Percentiles rank a stretch among this genome's conserved stretches.
These are phyloP conservation scores for Hyaloscypha bicolor DNA, from an alignment of 495 filamentous ascomycete genomes.

Conservation along the genomic window DNA sequence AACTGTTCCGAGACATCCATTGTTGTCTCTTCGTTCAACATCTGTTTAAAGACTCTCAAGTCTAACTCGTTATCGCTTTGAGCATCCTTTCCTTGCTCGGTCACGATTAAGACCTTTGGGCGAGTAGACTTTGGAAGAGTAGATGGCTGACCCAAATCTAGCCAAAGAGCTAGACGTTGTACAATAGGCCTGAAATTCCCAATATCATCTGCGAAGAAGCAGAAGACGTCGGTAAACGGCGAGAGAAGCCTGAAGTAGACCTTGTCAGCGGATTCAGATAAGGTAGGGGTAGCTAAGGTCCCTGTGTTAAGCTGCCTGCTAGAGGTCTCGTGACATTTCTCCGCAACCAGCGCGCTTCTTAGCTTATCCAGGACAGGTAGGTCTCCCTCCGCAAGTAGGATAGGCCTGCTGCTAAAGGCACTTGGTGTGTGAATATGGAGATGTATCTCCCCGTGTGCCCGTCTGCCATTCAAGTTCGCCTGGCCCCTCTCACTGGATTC, in stretches of 20 bases:
- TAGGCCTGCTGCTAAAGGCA: conserved; percentile 23
- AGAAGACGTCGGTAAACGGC: conserved; percentile 37
- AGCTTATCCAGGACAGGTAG: conserved; percentile 15
- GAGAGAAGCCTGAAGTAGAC: conserved; percentile 35
- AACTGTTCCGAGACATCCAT: conserved; percentile 28
- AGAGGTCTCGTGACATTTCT: conserved; percentile 24
- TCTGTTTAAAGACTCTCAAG: conserved; percentile 16
- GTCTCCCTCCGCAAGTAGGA: conserved; percentile 35
- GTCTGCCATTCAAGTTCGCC: conserved; percentile 22
- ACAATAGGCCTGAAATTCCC: conserved; percentile 28
- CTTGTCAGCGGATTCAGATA: conserved; percentile 25
- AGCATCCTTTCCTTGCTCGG: conserved; percentile 6
- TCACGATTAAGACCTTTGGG: conserved; percentile 31
- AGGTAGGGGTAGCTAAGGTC: conserved; percentile 4
- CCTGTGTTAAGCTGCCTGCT: conserved; percentile 21
- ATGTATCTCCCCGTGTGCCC: conserved; percentile 25
- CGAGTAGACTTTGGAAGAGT: conserved; percentile 19
- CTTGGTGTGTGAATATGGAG: conserved; percentile 30
- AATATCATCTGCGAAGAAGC: conserved; percentile 39
- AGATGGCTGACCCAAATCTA: conserved; percentile 26
- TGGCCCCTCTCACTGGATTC: conserved; percentile 9
- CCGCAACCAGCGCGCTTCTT: conserved; percentile 3
- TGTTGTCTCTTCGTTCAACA: conserved; percentile 22
- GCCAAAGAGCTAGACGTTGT: conserved; percentile 27
- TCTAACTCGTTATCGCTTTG: conserved; percentile 13